Evolutionary conservation across 2,329 filamentous ascomycete genomes (phyloP).

Genomic region (Aspergillus versicolor): DNA sequence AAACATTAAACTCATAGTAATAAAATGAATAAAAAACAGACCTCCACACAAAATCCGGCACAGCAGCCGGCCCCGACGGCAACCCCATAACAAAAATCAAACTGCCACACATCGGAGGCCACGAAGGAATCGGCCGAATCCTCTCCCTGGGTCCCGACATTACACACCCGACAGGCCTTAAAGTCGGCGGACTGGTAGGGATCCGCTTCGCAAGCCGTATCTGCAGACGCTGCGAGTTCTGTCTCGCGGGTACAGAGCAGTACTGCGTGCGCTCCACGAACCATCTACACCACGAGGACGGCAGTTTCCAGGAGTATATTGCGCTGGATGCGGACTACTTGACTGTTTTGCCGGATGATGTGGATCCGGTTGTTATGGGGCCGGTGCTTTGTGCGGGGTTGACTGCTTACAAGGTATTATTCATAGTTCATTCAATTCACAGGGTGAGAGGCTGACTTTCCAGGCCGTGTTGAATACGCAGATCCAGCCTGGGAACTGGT

Average conservation of each 20-base stretch:
- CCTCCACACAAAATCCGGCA: constrained; percentile 42
- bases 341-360: constrained; percentile 44
- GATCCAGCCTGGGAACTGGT: constrained; percentile 40
- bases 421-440: neutral
- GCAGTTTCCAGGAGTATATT: constrained; percentile 48
- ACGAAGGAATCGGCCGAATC: constrained; percentile 47
- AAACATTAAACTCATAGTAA: too few species aligned
- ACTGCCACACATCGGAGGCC: constrained; percentile 46
- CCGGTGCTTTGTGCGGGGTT: constrained; percentile 48
- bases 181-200: constrained; percentile 42
- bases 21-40: constrained; percentile 27
- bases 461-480: constrained; percentile 45
- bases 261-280: constrained; percentile 45
- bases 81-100: constrained; percentile 45
- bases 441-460: neutral
- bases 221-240: constrained; percentile 46
- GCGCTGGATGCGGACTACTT: constrained; percentile 45
- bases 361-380: constrained; percentile 42
- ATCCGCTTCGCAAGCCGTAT: constrained; percentile 45
- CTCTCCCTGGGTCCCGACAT: constrained; percentile 33
- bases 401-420: constrained; percentile 43
- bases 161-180: constrained; percentile 26
- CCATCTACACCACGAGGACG: constrained; percentile 49
- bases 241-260: constrained; percentile 42
- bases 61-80: constrained; percentile 39